Base-by-base conservation (phyloP, 2,329 filamentous ascomycete genomes). In the Venturia asperata region DNA sequence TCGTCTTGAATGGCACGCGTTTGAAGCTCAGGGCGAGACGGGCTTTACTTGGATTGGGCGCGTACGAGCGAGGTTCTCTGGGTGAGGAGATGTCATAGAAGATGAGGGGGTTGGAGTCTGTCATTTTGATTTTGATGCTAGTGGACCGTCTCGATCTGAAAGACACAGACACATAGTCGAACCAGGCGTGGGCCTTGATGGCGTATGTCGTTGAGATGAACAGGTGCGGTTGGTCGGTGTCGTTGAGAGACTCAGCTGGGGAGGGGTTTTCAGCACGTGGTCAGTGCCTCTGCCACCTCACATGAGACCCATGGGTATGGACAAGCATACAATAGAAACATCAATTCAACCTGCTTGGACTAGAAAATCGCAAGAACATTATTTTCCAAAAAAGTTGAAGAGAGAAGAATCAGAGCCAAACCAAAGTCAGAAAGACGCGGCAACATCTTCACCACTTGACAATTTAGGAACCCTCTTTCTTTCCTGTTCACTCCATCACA, bases 1-100 rank as follows among this genome's bases (percentile, higher is more conserved):
- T 68, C 10, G 81, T 83, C n/a, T 70, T 72, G 72, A 82, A 82
- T 0, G 79, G 72, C 5, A 80, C 61, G 1, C 55, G 30, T 68
- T 83, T 84, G 76, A 80, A 80, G 68, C 81, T 81, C 5, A 84
- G 74, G 0, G 81, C 79, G 3, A 77, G 69, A 21, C 81, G 79
- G n/a, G 76, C 70, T 71, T 83, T 83, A 74, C 77, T 82, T 19
- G 80, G 80, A 67, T 83, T 83, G 3, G 80, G 78, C 2, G 76
- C 75, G 66, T 75, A 77, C n/a, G 78, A 76, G 69, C 75, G 74
- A 24, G 74, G 70, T 34, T 73, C 66, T 6, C 70, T 61, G 9
- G 76, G 76, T 5, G 77, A 77, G 52, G 77, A 75, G 67, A 82
- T 80, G 73, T 82, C 81, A 70, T 82, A 82, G 71, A 81, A 77